Percentiles rank a stretch among this genome's conserved stretches.
Evolutionary conservation across 2,329 filamentous ascomycete genomes (phyloP).

Genomic region (Penicillium griseofulvum): DNA sequence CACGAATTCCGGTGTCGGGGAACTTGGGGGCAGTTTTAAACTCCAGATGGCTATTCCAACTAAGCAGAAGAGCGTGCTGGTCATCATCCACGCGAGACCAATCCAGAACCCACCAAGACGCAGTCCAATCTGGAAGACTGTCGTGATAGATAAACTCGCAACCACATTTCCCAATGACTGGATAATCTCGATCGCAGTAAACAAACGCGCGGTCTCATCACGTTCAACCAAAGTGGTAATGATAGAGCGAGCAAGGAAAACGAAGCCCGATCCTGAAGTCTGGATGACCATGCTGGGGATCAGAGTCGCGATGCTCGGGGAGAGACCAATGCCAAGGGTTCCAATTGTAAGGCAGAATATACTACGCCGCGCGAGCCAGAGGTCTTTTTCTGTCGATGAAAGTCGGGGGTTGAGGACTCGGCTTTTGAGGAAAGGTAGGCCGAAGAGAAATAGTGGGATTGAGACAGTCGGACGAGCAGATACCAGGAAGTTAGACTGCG

Average conservation of each 20-base stretch:
- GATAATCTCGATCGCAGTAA: constrained; percentile 50
- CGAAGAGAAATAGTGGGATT: constrained; percentile 47
- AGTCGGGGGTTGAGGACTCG: constrained; percentile 38
- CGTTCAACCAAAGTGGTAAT: constrained; percentile 50
- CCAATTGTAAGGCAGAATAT: constrained; percentile 46
- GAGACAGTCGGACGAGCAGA: constrained; percentile 50
- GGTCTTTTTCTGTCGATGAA: constrained; percentile 43
- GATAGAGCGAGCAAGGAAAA: constrained; percentile 47
- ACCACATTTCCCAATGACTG: constrained; percentile 49
- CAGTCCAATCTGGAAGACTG: constrained; percentile 48
- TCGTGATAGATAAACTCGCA: constrained; percentile 48
- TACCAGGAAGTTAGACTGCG: constrained; percentile 43
- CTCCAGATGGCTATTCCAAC: constrained; percentile 31
- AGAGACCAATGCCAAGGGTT: constrained; percentile 48
- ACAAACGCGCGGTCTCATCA: constrained; percentile 49
- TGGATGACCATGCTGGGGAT: constrained; percentile 48
- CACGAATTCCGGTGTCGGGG: constrained; percentile 16
- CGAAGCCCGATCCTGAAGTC: constrained; percentile 50
- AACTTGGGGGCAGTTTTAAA: constrained; percentile 24
- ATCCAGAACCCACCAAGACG: constrained; percentile 48
- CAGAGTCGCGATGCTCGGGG: constrained; percentile 43
- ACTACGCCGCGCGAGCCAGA: constrained; percentile 47
- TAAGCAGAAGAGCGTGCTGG: constrained; percentile 33
- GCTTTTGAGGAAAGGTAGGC: constrained; percentile 42
- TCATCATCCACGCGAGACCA: constrained; percentile 49